Evolutionary conservation across 768 basidiomycete genomes (phyloP).

Genomic region (Russula compacta): DNA sequence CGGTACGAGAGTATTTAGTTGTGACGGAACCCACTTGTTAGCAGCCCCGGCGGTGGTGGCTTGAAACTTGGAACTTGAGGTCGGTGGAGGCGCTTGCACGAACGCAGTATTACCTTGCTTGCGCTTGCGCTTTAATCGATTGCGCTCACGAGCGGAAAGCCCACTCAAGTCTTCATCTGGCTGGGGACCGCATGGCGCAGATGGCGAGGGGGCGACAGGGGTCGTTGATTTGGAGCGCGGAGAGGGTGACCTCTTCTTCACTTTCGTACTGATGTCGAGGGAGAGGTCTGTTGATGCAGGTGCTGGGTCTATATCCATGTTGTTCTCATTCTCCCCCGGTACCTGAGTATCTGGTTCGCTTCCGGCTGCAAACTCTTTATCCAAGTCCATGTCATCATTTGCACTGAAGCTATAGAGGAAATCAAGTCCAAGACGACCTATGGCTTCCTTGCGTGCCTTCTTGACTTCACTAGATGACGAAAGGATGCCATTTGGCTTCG

Average conservation of each 20-base stretch:
- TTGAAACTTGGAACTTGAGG: slow-evolving; percentile 51
- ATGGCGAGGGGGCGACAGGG: slow-evolving; percentile 41
- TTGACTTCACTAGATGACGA: slow-evolving; percentile 73
- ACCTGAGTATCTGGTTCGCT: slow-evolving; percentile 35
- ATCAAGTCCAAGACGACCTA: slow-evolving; percentile 79
- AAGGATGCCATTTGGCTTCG: slow-evolving; percentile 61
- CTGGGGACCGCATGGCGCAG: slow-evolving; percentile 32
- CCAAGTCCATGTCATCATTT: slow-evolving; percentile 75
- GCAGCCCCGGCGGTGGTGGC: slow-evolving; percentile 47
- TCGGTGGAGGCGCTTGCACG: slow-evolving; percentile 56
- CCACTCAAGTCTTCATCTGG: slow-evolving; percentile 42
- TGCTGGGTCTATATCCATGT: slow-evolving; percentile 32
- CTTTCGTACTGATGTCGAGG: slow-evolving; percentile 23
- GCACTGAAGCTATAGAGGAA: slow-evolving; percentile 67
- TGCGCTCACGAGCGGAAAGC: slow-evolving; percentile 87
- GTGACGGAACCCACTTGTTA: slow-evolving; percentile 40
- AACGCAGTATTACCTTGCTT: slow-evolving; percentile 80
- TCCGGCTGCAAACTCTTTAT: slow-evolving; percentile 66
- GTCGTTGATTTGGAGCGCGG: slow-evolving; percentile 37
- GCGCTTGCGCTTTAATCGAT: slow-evolving; percentile 90
- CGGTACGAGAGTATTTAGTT: background rate
- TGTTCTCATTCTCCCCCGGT: slow-evolving; percentile 21
- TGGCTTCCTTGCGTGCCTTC: slow-evolving; percentile 80
- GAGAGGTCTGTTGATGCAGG: slow-evolving; percentile 38
- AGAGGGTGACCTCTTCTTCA: slow-evolving; percentile 29